Conservation (phyloP, 768 basidiomycete genomes). For the Mycena capillaripes region DNA sequence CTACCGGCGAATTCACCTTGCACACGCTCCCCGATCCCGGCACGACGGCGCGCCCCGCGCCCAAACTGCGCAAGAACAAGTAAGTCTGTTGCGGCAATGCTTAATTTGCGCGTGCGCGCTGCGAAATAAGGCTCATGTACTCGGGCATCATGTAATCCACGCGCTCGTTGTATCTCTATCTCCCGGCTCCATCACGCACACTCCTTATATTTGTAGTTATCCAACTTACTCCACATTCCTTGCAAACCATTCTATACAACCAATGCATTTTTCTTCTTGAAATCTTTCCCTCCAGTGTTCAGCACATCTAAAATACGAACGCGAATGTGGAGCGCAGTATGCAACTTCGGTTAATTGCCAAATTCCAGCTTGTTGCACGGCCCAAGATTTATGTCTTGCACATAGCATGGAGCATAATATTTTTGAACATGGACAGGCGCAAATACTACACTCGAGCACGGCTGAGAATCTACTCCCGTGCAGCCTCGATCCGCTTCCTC, state of each 20-base stretch:
- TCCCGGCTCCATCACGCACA: not conserved
- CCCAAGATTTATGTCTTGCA: too few species aligned
- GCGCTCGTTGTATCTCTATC: constrained; percentile 11
- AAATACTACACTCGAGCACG: constrained; percentile 40
- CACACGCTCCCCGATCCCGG: constrained; percentile 16
- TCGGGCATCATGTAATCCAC: not conserved
- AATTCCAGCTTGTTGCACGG: too few species aligned
- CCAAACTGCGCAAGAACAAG: constrained; percentile 29
- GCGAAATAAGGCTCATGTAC: not conserved
- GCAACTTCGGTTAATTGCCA: too few species aligned
- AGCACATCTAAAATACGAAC: not conserved
- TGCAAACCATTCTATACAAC: not conserved
- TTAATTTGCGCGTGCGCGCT: constrained; percentile 18
- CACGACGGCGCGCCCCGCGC: not conserved
- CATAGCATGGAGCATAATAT: constrained; percentile 41
- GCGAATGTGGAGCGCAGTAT: not conserved
- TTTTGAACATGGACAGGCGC: constrained; percentile 41
- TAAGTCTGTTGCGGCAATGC: constrained; percentile 29
- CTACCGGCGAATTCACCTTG: constrained; percentile 11
- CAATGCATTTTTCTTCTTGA: not conserved
- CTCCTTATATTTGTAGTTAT: not conserved
- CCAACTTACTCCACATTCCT: not conserved
- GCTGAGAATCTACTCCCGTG: constrained; percentile 62
- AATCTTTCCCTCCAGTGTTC: not conserved
- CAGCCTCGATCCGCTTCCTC: constrained; percentile 90